phyloP scores from a whole-genome alignment of 2,329 filamentous ascomycete genomes.

The Clarireedia hainanense region DNA sequence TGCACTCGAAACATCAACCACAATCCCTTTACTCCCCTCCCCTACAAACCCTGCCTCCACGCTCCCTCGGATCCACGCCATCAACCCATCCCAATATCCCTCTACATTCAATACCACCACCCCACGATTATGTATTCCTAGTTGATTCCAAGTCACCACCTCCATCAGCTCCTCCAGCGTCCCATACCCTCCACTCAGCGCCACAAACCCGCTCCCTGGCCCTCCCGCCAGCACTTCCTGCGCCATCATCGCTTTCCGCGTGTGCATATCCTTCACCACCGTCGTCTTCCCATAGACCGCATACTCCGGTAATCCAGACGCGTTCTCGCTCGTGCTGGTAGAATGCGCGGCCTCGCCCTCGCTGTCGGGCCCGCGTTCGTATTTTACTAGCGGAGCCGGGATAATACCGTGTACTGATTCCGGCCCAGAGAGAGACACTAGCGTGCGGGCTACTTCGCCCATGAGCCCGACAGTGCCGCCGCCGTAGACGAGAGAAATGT shows the following conservation, averaged over 20 bases:
- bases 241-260: slow-evolving; percentile 90
- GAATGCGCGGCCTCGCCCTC: slow-evolving; percentile 30
- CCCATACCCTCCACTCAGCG: slow-evolving; percentile 81
- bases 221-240: slow-evolving; percentile 75
- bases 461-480: slow-evolving; percentile 92
- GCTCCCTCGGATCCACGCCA: slow-evolving; percentile 72
- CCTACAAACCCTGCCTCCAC: slow-evolving; percentile 72
- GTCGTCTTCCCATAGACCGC: slow-evolving; percentile 72
- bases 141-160: slow-evolving; percentile 88
- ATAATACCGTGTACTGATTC: slow-evolving; percentile 87
- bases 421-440: slow-evolving; percentile 76
- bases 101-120: slow-evolving; percentile 81
- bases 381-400: slow-evolving; percentile 71
- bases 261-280: slow-evolving; percentile 92
- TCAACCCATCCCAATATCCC: slow-evolving; percentile 84
- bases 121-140: slow-evolving; percentile 78
- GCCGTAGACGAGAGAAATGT: slow-evolving; percentile 85
- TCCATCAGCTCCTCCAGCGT: slow-evolving; percentile 95
- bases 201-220: slow-evolving; percentile 80
- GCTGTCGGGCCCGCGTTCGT: slow-evolving; percentile 59
- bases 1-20: slow-evolving; percentile 66
- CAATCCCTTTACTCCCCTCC: slow-evolving; percentile 61
- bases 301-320: slow-evolving; percentile 32
- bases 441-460: slow-evolving; percentile 83
- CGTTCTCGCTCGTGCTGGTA: slow-evolving; percentile 13